Percentiles rank a stretch among this genome's conserved stretches.
phyloP scores from a whole-genome alignment of 129 eudicot genomes.

The Scalesia atractyloides region DNA sequence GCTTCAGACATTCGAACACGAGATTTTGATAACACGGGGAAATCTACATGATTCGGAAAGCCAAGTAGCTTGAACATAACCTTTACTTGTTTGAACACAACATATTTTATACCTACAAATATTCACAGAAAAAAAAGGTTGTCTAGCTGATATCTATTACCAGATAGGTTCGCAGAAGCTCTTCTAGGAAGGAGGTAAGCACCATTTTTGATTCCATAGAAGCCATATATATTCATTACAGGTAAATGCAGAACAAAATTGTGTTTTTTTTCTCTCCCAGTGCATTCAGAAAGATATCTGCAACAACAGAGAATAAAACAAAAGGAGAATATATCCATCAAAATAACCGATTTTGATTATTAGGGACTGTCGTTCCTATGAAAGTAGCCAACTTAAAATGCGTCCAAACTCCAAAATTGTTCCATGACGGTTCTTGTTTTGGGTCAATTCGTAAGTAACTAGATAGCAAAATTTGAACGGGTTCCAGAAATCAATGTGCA shows the following conservation, averaged over 20 bases:
- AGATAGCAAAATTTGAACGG: too few relatives aligned
- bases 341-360: too few relatives aligned
- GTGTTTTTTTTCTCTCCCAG: not conserved
- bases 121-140: slow-evolving; percentile 19
- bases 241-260: not conserved
- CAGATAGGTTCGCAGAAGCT: slow-evolving; percentile 30
- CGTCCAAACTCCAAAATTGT: not conserved
- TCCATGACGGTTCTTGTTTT: too few relatives aligned
- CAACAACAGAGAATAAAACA: not conserved
- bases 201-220: slow-evolving; percentile 1
- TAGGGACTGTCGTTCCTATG: too few relatives aligned
- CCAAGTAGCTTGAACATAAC: slow-evolving; percentile 9
- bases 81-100: slow-evolving; percentile 6
- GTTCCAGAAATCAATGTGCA: too few relatives aligned
- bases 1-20: not conserved
- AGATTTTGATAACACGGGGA: not conserved
- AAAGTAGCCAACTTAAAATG: not conserved
- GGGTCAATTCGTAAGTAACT: too few relatives aligned
- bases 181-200: not conserved
- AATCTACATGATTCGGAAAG: slow-evolving; percentile 17
- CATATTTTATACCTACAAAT: slow-evolving; percentile 23
- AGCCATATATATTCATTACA: not conserved
- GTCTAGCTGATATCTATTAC: not conserved
- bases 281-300: not conserved
- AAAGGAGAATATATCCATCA: not conserved